Base-by-base conservation (phyloP, 345 rosid species). In the Aquilaria sinensis region DNA sequence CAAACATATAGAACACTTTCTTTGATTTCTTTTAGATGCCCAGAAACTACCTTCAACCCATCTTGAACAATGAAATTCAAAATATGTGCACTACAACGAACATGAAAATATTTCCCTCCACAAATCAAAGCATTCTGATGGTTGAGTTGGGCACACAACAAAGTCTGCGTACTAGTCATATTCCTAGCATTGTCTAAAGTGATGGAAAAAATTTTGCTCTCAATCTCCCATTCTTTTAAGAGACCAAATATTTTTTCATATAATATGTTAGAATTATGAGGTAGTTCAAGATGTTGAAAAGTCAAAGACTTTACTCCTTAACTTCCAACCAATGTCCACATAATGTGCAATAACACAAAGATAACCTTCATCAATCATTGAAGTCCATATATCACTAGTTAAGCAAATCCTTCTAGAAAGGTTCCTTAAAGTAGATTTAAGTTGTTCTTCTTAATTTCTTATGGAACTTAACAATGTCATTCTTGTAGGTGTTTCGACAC, bases 361-460 rank as follows among this genome's bases (percentile, higher is more conserved):
- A 52, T 32, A 64, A 7, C 67, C 60, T 14, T 64, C 30, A 31
- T 23, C 45, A 12, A 34, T 37, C 10, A 14, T 29, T 32, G 58
- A 23, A 5, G 59, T 64, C 67, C 67, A 64, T 23, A 64, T 10
- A 53, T 64, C 51, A 54, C 37, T 53, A 11, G 59, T 64, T 30
- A 53, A 31, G 14, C 50, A 53, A 48, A 62, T 51, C 43, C 56
- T 49, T 12, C 66, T 30, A 50, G 37, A 37, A 62, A 48, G 16
- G 7, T 30, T n/a, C n/a, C 9, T 2, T 14, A 62, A 62, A 49
- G n/a, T 11, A 10, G 10, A 3, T 32, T 49, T 62, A 12, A 62
- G 4, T 3, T 11, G 8, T 49, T 45, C 52, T 12, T 23, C 16
- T 49, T 4, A 11, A 49, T n/a, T 49, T 49, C 10, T 7, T 11